Evolutionary conservation across 306 rosid genomes (phyloP).

Genomic region (Begonia peltatifolia): DNA sequence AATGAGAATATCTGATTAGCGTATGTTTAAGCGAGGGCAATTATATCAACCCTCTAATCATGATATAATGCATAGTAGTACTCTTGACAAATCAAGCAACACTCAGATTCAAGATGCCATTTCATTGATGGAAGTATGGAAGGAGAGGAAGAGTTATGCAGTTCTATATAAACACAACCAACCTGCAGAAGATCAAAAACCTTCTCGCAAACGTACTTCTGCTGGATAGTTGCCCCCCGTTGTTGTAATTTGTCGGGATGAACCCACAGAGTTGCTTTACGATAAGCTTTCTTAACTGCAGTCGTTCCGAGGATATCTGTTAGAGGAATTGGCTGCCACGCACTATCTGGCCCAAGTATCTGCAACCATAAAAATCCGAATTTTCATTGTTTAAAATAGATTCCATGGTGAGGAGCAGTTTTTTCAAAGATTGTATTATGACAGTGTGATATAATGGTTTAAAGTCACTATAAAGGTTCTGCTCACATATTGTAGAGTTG

Average conservation of each 20-base stretch:
- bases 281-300: constrained; percentile 79
- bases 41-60: too few species aligned
- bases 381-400: too few species aligned
- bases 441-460: too few species aligned
- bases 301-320: constrained; percentile 41
- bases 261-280: constrained; percentile 78
- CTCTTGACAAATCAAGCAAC: too few species aligned
- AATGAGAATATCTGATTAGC: too few species aligned
- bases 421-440: too few species aligned
- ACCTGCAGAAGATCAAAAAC: constrained; percentile 97
- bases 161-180: constrained; percentile 5
- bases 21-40: too few species aligned
- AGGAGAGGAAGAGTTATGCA: too few species aligned
- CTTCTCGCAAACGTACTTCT: constrained; percentile 81
- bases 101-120: too few species aligned
- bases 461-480: constrained; percentile 5
- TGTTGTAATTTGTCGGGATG: constrained; percentile 97
- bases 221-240: constrained; percentile 88
- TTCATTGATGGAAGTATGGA: too few species aligned
- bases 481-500: constrained; percentile 91
- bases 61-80: too few species aligned
- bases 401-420: too few species aligned
- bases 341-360: constrained; percentile 83
- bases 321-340: constrained; percentile 83
- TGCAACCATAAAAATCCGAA: constrained; percentile 16